phyloP scores from a whole-genome alignment of 331 rosid species.

The Telfairia occidentalis region DNA sequence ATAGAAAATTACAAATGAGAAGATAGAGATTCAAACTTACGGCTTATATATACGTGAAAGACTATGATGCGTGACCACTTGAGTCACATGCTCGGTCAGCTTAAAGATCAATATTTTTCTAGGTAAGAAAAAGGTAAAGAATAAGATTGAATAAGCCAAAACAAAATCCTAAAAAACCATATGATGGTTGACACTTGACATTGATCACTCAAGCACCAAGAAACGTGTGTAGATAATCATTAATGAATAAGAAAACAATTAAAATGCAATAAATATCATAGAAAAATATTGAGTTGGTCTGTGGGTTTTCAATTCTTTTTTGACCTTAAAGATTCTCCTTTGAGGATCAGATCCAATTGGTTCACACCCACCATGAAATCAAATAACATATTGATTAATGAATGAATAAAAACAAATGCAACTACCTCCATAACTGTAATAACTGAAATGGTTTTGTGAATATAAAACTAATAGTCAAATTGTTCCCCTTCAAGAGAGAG shows the following conservation, averaged over 20 bases:
- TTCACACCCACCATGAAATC: not conserved
- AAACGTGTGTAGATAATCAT: not conserved
- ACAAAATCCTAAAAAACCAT: not conserved
- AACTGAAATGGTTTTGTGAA: constrained; percentile 45
- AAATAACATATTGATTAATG: not conserved
- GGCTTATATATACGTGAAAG: too few relatives aligned
- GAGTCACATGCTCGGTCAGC: not conserved
- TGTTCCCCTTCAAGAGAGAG: constrained; percentile 4
- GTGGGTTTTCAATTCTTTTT: constrained; percentile 8
- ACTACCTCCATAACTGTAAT: constrained; percentile 73
- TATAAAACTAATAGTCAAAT: constrained; percentile 31
- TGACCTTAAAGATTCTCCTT: constrained; percentile 8
- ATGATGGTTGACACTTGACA: not conserved
- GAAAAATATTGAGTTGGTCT: constrained; percentile 1
- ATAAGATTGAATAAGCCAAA: not conserved
- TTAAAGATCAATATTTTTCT: not conserved
- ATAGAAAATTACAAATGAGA: not conserved
- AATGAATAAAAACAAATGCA: constrained; percentile 28
- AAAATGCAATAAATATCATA: not conserved
- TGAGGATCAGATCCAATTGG: constrained; percentile 12
- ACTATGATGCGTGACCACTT: not conserved
- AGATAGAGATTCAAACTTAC: not conserved
- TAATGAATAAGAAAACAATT: not conserved
- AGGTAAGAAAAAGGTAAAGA: not conserved
- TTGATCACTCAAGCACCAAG: not conserved